Percentiles rank a stretch among this genome's conserved stretches.
These are phyloP conservation scores for Paracamarosporium sp. DNA, from an alignment of 2,329 filamentous ascomycete genomes.

Conservation along the genomic window DNA sequence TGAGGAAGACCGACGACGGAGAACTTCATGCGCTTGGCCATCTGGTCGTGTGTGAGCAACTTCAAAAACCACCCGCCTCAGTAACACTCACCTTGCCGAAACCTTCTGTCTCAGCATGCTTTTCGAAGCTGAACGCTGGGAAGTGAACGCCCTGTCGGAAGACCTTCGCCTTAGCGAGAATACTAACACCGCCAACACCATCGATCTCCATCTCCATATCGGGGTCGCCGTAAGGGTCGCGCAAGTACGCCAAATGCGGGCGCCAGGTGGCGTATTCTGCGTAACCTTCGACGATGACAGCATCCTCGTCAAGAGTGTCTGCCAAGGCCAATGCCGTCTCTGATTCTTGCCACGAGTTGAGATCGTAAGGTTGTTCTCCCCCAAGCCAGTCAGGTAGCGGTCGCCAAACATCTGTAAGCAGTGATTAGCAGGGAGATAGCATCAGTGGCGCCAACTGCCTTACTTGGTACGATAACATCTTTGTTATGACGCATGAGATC, in stretches of 20 bases:
- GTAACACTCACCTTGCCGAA: slow-evolving; percentile 83
- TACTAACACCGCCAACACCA: slow-evolving; percentile 95
- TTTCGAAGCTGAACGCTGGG: slow-evolving; percentile 97
- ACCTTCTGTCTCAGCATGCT: slow-evolving; percentile 96
- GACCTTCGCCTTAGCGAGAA: slow-evolving; percentile 92
- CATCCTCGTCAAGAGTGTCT: slow-evolving; percentile 95
- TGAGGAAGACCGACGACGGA: slow-evolving; percentile 95
- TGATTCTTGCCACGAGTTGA: slow-evolving; percentile 99
- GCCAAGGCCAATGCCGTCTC: slow-evolving; percentile 93
- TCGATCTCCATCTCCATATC: slow-evolving; percentile 99
- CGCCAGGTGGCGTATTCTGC: slow-evolving; percentile 99
- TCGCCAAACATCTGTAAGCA: slow-evolving; percentile 78
- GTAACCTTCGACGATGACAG: slow-evolving; percentile 98
- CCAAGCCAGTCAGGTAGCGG: slow-evolving; percentile 99
- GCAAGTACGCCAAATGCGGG: slow-evolving; percentile 93
- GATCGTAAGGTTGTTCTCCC: slow-evolving; percentile 95
- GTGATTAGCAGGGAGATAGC: slow-evolving; percentile 23
- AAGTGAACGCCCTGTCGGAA: slow-evolving; percentile 97
- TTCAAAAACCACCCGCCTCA: neutral
- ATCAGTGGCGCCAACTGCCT: slow-evolving; percentile 50
- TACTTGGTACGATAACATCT: slow-evolving; percentile 97
- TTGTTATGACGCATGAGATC: slow-evolving; percentile 99
- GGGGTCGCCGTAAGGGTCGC: slow-evolving; percentile 95
- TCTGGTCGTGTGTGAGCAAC: slow-evolving; percentile 63
- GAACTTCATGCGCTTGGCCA: slow-evolving; percentile 95